phyloP scores from a whole-genome alignment of 768 basidiomycete genomes.

The Boletellus sp. region DNA sequence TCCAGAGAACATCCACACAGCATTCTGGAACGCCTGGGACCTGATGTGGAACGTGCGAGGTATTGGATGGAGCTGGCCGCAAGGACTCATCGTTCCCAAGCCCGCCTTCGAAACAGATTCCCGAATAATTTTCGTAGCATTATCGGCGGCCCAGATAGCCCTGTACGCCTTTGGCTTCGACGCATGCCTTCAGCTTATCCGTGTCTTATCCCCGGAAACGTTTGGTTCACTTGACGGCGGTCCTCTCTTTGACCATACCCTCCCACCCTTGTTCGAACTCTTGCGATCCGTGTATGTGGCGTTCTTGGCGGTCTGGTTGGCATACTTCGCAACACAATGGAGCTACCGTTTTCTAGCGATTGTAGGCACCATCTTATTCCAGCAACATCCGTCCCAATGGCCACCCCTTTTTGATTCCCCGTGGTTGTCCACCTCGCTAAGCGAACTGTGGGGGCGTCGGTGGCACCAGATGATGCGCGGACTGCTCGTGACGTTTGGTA shows the following conservation, averaged over 20 bases:
- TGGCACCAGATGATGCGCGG: slow-evolving; percentile 70
- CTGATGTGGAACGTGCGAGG: slow-evolving; percentile 19
- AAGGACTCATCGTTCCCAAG: slow-evolving; percentile 12
- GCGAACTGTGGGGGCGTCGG: slow-evolving; percentile 55
- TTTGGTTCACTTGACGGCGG: slow-evolving; percentile 34
- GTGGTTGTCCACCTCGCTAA: slow-evolving; percentile 52
- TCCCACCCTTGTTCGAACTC: slow-evolving; percentile 32
- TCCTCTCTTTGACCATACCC: slow-evolving; percentile 34
- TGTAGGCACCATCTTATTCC: slow-evolving; percentile 41
- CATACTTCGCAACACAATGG: slow-evolving; percentile 45
- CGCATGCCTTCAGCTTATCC: slow-evolving; percentile 9
- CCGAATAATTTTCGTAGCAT: slow-evolving; percentile 11
- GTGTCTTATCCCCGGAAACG: slow-evolving; percentile 36
- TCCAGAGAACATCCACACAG: slow-evolving; percentile 4
- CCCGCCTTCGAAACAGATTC: slow-evolving; percentile 15
- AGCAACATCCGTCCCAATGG: slow-evolving; percentile 50
- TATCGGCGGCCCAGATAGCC: slow-evolving; percentile 6
- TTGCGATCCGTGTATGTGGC: slow-evolving; percentile 41
- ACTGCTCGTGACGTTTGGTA: slow-evolving; percentile 47
- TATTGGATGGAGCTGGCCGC: slow-evolving; percentile 27
- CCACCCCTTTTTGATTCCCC: slow-evolving; percentile 59
- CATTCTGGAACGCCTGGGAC: slow-evolving; percentile 27
- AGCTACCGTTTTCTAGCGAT: slow-evolving; percentile 41
- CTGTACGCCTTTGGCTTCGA: slow-evolving; percentile 9
- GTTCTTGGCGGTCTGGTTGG: slow-evolving; percentile 39